phyloP scores from a whole-genome alignment of 2,329 filamentous ascomycete species.

The Amauroascus niger region DNA sequence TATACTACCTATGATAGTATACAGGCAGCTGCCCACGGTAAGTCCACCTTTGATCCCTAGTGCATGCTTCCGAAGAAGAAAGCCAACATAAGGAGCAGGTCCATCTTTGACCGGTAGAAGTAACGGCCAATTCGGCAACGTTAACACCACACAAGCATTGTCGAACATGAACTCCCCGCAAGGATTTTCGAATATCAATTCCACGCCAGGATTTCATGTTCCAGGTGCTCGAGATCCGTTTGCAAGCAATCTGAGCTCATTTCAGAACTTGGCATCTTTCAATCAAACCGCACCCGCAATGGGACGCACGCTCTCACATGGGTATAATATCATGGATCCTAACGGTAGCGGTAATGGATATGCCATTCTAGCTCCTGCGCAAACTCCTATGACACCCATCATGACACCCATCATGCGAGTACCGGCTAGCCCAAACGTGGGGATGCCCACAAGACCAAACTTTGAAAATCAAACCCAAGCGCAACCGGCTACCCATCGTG shows the following conservation, averaged over 20 bases:
- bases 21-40: neutral
- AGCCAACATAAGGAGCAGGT: neutral
- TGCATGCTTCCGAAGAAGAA: neutral
- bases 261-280: neutral
- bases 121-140: neutral
- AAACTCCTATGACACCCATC: neutral
- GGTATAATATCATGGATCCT: neutral
- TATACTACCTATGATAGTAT: neutral
- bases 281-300: neutral
- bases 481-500: neutral
- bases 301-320: neutral
- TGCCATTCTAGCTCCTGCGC: neutral
- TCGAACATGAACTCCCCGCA: no score
- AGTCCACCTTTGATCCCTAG: neutral
- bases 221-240: neutral
- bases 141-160: neutral
- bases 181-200: no score
- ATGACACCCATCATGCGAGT: conserved; percentile 9
- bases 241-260: neutral
- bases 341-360: neutral
- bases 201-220: neutral
- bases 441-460: neutral
- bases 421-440: neutral
- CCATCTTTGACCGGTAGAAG: neutral
- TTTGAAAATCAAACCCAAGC: neutral